Base-by-base conservation (phyloP, 1,284 basidiomycete species). In the Chiua sp. region DNA sequence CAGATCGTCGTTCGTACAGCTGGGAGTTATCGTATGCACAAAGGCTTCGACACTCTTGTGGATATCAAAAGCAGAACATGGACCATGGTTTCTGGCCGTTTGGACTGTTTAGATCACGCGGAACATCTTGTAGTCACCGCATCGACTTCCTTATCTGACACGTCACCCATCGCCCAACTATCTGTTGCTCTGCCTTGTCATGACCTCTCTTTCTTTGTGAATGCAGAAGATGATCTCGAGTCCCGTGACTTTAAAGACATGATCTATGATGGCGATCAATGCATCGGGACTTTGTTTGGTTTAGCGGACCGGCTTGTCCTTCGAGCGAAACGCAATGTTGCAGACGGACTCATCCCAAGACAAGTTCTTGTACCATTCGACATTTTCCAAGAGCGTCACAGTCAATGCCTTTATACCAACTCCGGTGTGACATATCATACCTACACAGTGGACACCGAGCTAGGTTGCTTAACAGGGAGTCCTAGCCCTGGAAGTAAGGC, bases 261-360 rank as follows among this genome's bases (percentile, higher is more conserved):
- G 42, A 22, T 44, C 4, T 44, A 22, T 22, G 42, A 44, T 6
- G 42, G 22, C 5, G 12, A 44, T 22, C 42, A 44, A 44, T 22
- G 22, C 22, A 44, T 44, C 4, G 42, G 42, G 11, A 44, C 42
- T 3, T 13, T 44, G 11, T 60, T 74, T 26, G 72, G 72, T 2
- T 64, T 85, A 8, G 47, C 53, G 5, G 79, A 70, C 50, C 74
- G 76, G 53, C 74, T 84, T 1, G 69, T 82, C 11, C 72, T 84
- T 30, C 65, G 73, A 8, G 65, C 70, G 1, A 68, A 65, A 30
- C 28, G n/a, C n/a, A 11, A 13, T 5, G 42, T 16, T 1, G 46
- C 10, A 20, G 33, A 20, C 39, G 59, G 59, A 22, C 53, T 57
- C 26, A 13, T 44, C 3, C 65, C 69, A 7, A 72, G 74, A 22